These are phyloP conservation scores for Penicillium vulpinum DNA, from an alignment of 2,329 filamentous ascomycete species.

Conservation along the genomic window DNA sequence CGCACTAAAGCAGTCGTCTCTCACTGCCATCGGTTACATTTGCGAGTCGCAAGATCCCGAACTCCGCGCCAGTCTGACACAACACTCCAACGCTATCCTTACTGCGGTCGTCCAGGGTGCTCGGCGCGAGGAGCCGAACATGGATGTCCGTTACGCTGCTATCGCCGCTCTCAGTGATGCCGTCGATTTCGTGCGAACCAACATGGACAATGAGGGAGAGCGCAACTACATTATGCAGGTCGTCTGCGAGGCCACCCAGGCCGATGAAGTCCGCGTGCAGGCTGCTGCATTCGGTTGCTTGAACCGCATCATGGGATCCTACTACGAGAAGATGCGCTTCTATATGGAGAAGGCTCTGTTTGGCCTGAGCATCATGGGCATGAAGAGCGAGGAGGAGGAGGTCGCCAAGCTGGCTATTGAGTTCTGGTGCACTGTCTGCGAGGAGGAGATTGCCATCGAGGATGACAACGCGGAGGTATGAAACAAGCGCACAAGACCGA, in stretches of 20 bases:
- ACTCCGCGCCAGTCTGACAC: conserved; percentile 73
- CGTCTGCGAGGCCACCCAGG: conserved; percentile 97
- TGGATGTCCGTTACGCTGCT: conserved; percentile 86
- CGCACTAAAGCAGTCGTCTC: conserved; percentile 88
- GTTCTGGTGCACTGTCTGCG: conserved; percentile 99
- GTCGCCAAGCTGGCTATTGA: conserved; percentile 97
- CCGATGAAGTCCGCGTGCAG: conserved; percentile 85
- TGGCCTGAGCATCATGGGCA: conserved; percentile 93
- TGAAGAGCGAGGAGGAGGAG: conserved; percentile 98
- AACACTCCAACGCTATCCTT: conserved; percentile 95
- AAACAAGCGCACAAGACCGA: conserved; percentile 13
- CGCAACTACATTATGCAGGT: conserved; percentile 99
- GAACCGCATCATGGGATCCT: conserved; percentile 97
- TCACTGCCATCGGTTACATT: conserved; percentile 97
- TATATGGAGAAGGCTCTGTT: conserved; percentile 99
- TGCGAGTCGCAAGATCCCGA: conserved; percentile 93
- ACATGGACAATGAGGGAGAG: conserved; percentile 99
- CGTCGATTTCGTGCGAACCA: conserved; percentile 94
- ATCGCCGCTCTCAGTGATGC: conserved; percentile 94
- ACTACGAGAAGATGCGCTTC: conserved; percentile 99
- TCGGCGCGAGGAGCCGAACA: conserved; percentile 90
- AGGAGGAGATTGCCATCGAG: conserved; percentile 96
- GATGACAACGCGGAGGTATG: conserved; percentile 85
- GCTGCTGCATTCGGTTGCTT: conserved; percentile 95
- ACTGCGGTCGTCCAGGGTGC: conserved; percentile 97